Percentiles rank a stretch among this genome's conserved stretches.
These are phyloP conservation scores for Fomitiporia mediterranea DNA, from an alignment of 1,284 basidiomycete species.

Conservation along the genomic window DNA sequence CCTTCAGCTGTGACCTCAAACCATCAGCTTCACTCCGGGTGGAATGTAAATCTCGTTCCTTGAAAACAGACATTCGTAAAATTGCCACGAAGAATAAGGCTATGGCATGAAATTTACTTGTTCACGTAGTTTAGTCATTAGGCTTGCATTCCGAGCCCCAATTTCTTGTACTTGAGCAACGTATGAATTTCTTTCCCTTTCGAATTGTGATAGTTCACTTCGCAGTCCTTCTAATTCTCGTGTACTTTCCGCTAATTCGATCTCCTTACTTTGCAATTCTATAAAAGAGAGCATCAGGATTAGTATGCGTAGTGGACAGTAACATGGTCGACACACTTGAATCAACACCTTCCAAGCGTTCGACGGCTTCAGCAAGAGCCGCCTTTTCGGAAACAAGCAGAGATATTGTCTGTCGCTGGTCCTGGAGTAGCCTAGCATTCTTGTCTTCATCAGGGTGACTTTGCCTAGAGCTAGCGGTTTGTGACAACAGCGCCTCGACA, in stretches of 20 bases:
- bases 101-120: conserved; percentile 39
- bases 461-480: neutral
- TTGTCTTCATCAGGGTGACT: neutral
- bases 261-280: conserved; percentile 45
- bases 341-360: conserved; percentile 33
- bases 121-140: conserved; percentile 36
- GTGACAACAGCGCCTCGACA: neutral
- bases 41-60: conserved; percentile 72
- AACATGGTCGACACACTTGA: conserved; percentile 28
- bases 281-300: conserved; percentile 26
- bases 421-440: conserved; percentile 19
- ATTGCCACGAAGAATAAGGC: neutral
- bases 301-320: neutral
- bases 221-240: conserved; percentile 21
- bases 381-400: conserved; percentile 38
- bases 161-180: neutral
- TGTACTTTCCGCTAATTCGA: conserved; percentile 49
- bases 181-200: conserved; percentile 13
- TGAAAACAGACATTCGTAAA: neutral
- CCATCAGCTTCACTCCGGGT: conserved; percentile 50
- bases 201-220: neutral
- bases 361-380: conserved; percentile 30
- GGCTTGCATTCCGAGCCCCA: conserved; percentile 1
- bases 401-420: conserved; percentile 35
- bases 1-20: conserved; percentile 47